A percentile compares a stretch with the other conserved stretches of the same genome.
phyloP scores from a whole-genome alignment of 306 rosid species.

The Dryas drummondii region DNA sequence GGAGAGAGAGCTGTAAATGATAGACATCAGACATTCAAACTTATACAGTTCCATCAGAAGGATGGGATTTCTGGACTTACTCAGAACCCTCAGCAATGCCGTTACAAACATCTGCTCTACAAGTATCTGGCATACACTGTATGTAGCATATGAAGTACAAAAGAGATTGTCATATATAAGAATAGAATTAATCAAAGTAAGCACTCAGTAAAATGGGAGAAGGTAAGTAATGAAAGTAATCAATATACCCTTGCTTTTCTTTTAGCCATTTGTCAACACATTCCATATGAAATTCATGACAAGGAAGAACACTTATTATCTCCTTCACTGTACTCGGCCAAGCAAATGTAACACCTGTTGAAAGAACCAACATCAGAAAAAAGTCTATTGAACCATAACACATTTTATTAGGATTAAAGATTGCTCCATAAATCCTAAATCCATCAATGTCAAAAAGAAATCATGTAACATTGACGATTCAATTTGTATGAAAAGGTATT shows the following conservation, averaged over 20 bases:
- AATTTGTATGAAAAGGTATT: neutral
- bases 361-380: neutral
- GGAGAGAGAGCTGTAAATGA: neutral
- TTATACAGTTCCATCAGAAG: neutral
- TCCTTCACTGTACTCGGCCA: neutral
- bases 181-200: neutral
- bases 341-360: constrained; percentile 1
- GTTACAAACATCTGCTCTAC: neutral
- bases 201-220: neutral
- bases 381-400: too few relatives aligned
- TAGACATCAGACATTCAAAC: neutral
- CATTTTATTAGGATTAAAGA: too few relatives aligned
- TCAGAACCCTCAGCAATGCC: neutral
- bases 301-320: neutral
- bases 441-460: neutral
- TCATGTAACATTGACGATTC: too few relatives aligned
- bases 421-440: neutral
- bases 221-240: neutral
- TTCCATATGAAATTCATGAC: neutral
- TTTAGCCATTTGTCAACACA: neutral
- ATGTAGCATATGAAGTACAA: neutral
- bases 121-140: neutral
- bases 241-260: neutral
- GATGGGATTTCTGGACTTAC: neutral
- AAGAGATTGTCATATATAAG: neutral